phyloP scores from a whole-genome alignment of 371 early-diverging fungal species.

The Capillidium rhysosporum region DNA sequence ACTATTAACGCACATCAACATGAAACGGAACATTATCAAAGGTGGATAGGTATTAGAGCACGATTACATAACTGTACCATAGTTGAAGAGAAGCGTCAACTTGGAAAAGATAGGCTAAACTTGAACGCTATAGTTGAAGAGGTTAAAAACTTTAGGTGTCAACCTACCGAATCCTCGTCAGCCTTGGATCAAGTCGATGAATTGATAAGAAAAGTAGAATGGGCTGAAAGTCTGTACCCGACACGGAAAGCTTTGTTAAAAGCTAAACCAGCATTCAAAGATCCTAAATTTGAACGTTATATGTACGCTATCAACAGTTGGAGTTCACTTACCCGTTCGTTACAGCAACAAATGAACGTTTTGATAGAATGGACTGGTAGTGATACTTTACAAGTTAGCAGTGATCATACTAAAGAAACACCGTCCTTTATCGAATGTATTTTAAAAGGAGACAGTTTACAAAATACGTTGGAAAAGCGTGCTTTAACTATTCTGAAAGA shows the following conservation, averaged over 20 bases:
- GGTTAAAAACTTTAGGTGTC: constrained; percentile 38
- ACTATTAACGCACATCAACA: constrained; percentile 24
- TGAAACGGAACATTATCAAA: constrained; percentile 31
- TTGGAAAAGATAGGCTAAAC: constrained; percentile 43
- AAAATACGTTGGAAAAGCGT: constrained; percentile 55
- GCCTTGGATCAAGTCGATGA: constrained; percentile 39
- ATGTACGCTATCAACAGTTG: constrained; percentile 57
- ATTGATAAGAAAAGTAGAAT: constrained; percentile 47
- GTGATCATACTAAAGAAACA: constrained; percentile 9
- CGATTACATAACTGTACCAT: constrained; percentile 34
- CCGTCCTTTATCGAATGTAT: constrained; percentile 57
- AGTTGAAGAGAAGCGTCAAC: constrained; percentile 35
- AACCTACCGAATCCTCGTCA: constrained; percentile 13
- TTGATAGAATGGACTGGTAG: constrained; percentile 69
- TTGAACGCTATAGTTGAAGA: constrained; percentile 37
- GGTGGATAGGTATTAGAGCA: constrained; percentile 59
- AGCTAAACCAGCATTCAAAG: constrained; percentile 53
- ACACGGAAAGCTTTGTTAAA: constrained; percentile 36
- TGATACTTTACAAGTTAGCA: constrained; percentile 25
- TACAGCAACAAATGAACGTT: constrained; percentile 50
- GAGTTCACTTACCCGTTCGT: constrained; percentile 45
- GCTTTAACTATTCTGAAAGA: constrained; percentile 33
- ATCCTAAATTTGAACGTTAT: constrained; percentile 39
- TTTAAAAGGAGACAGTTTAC: constrained; percentile 58
- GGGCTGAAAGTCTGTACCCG: constrained; percentile 59